phyloP scores from a whole-genome alignment of 352 stramenopile species.

The Phytophthora tubulina region DNA sequence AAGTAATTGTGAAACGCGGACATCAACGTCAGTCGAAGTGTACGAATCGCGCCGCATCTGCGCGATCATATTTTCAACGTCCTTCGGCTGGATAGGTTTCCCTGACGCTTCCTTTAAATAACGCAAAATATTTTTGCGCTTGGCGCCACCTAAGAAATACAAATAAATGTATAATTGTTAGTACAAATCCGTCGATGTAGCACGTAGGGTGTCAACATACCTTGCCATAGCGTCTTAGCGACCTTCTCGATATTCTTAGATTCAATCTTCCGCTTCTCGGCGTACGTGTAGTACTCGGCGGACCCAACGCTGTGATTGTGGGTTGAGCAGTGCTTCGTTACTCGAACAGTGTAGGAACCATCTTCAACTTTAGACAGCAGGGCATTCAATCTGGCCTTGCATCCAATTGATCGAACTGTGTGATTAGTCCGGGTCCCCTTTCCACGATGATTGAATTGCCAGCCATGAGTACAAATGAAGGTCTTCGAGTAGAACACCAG shows the following conservation, averaged over 20 bases:
- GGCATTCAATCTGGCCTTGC: background rate
- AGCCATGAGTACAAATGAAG: background rate
- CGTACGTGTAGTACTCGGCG: background rate
- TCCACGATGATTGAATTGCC: background rate
- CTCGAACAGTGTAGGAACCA: background rate
- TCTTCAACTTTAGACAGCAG: background rate
- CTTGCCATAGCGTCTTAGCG: conserved; percentile 1
- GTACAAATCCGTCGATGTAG: background rate
- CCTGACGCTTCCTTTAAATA: conserved; percentile 15
- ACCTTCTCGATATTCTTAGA: background rate
- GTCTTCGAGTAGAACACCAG: background rate
- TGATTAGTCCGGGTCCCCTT: background rate
- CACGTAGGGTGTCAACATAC: background rate
- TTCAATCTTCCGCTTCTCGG: background rate
- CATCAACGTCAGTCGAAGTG: conserved; percentile 20
- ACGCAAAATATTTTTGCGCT: conserved; percentile 4
- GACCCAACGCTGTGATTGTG: conserved; percentile 1
- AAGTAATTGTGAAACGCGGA: conserved; percentile 4
- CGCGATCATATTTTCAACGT: conserved; percentile 18
- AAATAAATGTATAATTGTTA: background rate
- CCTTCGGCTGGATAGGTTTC: conserved; percentile 8
- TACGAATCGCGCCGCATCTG: conserved; percentile 15
- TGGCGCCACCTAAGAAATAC: background rate
- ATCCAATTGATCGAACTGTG: background rate
- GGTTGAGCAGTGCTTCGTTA: background rate